Base-by-base conservation (phyloP, 352 stramenopile genomes). In the Globisporangium iwayamae region DNA sequence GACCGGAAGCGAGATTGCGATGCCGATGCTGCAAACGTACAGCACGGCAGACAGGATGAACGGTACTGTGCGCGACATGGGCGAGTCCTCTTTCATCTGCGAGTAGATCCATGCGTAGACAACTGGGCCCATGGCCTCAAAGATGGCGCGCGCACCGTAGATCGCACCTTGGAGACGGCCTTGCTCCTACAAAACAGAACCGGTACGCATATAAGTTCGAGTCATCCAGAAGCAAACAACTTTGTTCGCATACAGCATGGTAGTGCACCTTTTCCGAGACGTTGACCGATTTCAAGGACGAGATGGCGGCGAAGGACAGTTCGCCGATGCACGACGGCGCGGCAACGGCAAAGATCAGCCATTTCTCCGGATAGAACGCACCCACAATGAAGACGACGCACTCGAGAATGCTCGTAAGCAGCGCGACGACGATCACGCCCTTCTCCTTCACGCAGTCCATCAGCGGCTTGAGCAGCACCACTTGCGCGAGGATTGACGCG, bases 91-190 rank as follows among this genome's bases (percentile, higher is more conserved):
- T 20, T 71, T 79, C 73, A 91, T 90, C 18, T 56, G 50, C 32
- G 69, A 71, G 58, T 91, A 93, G 43, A 93, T 61, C 22, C 63
- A 74, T 4, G 79, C 75, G 58, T 83, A 93, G 0, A 79, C 63
- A 1, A 93, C 59, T 0, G 85, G 82, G 3, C 79, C 85, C 0
- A 69, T 63, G 3, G 85, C 82, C 70, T 87, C 78, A 50, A 90
- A 89, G 43, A 90, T 70, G 3, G 77, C 84, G 4, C 84, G 75
- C 11, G 73, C 81, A 28, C 74, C 80, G 56, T 90, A 90, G 59
- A 93, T 87, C 28, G 81, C 80, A 3, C 84, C 82, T 63, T 93
- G 84, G 0, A 93, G 68, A 6, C 79, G 81, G 9, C 84, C 84
- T 84, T 93, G 84, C 45, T 93, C 82, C 69, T 87, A 41, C 32